These are phyloP conservation scores for Fusarium oligoseptatum DNA, from an alignment of 2,329 filamentous ascomycete species.

Conservation along the genomic window DNA sequence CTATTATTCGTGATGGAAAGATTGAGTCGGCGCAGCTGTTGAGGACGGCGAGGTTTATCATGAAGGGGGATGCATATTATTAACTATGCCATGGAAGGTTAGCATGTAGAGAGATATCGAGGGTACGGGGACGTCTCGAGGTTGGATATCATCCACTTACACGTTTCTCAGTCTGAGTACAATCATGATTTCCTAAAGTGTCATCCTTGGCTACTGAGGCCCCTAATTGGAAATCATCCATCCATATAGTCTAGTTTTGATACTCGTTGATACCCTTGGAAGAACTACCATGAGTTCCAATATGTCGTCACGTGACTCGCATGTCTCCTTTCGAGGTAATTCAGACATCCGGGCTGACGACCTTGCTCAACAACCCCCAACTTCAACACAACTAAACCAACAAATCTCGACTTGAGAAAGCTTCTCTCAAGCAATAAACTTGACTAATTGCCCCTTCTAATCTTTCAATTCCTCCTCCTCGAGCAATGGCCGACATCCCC, in stretches of 20 bases:
- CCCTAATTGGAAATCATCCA: accelerated
- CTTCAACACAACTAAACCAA: neutral
- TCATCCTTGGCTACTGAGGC: accelerated
- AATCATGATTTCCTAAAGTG: neutral
- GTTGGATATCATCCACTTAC: neutral
- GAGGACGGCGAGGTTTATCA: conserved; percentile 62
- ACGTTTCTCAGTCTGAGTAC: neutral
- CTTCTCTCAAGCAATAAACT: neutral
- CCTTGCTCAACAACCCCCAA: neutral
- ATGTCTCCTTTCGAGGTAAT: neutral
- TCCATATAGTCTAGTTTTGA: neutral
- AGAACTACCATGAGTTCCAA: neutral
- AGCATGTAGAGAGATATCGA: neutral
- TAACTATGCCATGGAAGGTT: conserved; percentile 23
- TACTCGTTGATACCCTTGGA: too few species aligned
- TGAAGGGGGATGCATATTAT: conserved; percentile 64
- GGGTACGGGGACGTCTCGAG: neutral
- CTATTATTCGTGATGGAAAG: conserved; percentile 54
- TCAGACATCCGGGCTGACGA: neutral
- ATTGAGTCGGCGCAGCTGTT: conserved; percentile 61
- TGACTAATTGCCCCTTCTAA: neutral
- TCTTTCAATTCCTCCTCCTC: neutral
- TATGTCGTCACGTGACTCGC: neutral
- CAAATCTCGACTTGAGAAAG: neutral
- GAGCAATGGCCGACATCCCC: conserved; percentile 14